Evolutionary conservation across 192 early-diverging fungal species (phyloP), one percentile per base, ranked within the genome.

Genomic region (Dissophora globulifera): DNA sequence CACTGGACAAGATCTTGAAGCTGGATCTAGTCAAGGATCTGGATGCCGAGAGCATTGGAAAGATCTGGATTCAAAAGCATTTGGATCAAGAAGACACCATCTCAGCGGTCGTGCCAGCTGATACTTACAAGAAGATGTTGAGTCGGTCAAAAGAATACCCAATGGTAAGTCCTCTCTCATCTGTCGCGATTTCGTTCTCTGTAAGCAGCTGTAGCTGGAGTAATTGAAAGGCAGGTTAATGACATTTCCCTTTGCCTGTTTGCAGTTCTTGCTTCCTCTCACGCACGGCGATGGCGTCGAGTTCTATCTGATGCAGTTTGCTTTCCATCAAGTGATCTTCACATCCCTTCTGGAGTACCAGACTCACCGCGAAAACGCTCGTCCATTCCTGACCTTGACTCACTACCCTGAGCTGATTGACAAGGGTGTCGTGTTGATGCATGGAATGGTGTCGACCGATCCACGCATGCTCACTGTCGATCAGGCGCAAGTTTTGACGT

Each of bases 331-430:
- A 78, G 84, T 89, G 64, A 88, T 90, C 78, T 94, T 95, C 71
- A 98, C 96, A 9, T 89, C 92, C 16, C 68, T 93, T 49, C 74
- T 94, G 23, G 94, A 96, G 84, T 98, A 94, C 88, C 91, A 98
- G 79, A 91, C 93, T 16, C 88, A 93, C 56, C 81, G 84, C 10
- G 83, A 84, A 32, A 86, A 91, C 54, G 92, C 96, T 12, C 85
- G 91, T 5, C 93, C 94, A 19, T 87, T 86, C 56, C 82, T 98
- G 47, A 92, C 93, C 22, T 75, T 98, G 50, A 94, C 93, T 16
- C 91, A 95, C 69, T 96, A 94, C 84, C 90, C 91, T 43, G 96
- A 98, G 27, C 81, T 96, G 47, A 67, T 83, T 17, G 88, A 92
- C 71, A 94, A 96, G 78, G 91, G 85, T 30, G 83, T 98, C 52